Evolutionary conservation across 2,329 filamentous ascomycete species (phyloP), one percentile per base, ranked within the genome.

Genomic region (Mycogone perniciosa): DNA sequence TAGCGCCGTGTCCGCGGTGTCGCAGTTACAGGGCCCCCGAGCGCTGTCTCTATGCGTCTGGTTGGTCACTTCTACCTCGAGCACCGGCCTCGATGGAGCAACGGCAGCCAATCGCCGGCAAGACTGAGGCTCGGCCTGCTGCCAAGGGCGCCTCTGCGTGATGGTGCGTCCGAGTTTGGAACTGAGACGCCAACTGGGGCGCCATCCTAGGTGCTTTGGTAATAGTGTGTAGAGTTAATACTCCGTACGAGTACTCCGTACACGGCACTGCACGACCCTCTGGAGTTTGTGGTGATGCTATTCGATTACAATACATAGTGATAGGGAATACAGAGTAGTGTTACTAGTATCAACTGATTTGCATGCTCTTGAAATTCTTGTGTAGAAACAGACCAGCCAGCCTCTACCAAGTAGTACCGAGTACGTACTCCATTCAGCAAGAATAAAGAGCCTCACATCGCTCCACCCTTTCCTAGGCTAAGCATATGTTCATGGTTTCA

Each of bases 401-500:
- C 20, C 20, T 20, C 20, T 20, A 20, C 20, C 20, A 20, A 20
- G 20, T 20, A 20, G 20, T 20, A 20, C 20, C 2, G 20, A 20
- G 20, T 20, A 20, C 20, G 20, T 20, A 20, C n/a, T n/a, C n/a
- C n/a, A n/a, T n/a, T n/a, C 20, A 20, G 20, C 20, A 20, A 20
- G 20, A 20, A 20, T 20, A 20, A 20, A 20, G 20, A 20, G 20
- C 20, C 9, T 38, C 35, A 38, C 13, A 38, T 38, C 35, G 35
- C 35, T 20, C 20, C 2, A 20, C 20, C 20, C 20, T 20, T 20
- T 20, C 20, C 20, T 20, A 20, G 20, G 20, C 20, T 20, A 20
- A 20, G 20, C 20, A 20, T 20, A 7, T 35, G 29, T n/a, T 11
- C n/a, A 6, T 20, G 35, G 48, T 51, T 51, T 51, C 48, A 51